Base-by-base conservation (phyloP, 352 stramenopile species). In the Globisporangium emineosum region DNA sequence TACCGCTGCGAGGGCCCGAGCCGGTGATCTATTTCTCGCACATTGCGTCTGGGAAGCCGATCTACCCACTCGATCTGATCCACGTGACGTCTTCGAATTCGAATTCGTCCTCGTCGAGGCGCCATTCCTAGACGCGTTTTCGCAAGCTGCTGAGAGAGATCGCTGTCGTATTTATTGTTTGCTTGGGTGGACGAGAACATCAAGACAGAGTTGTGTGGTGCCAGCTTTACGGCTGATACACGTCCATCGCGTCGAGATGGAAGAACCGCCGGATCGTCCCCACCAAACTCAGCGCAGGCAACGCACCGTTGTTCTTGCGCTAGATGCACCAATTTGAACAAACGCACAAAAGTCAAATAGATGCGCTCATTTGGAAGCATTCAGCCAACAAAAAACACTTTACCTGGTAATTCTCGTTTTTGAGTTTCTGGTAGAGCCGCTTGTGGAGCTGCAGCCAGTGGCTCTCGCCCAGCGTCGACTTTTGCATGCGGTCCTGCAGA, bases 401-500 rank as follows among this genome's bases (percentile, higher is more conserved):
- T 73, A 88, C 76, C 60, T 78, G 77, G 52, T 88, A 91, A 57
- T 78, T 81, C 52, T 91, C 78, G n/a, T 73, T 64, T 63, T 91
- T 92, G 58, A 94, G 79, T 5, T 77, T 69, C 32, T 92, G 69
- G 63, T 89, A 94, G 5, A 91, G 69, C 15, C 83, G 77, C 56
- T 87, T 83, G 70, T 91, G 83, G 33, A 93, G 78, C 60, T 79
- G 73, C 59, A 89, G 77, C 89, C 90, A 97, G 67, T 92, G 83
- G 30, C 62, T 83, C 45, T 85, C 77, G n/a, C 86, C 90, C 8
- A 98, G 77, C 32, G 86, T 96, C 27, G 86, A 72, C 35, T 90
- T 91, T 57, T 98, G 89, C 86, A 98, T 97, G 21, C 82, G 76
- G 59, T 98, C 93, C 64, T 98, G 93, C 1, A 98, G 76, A 0